Conservation (phyloP, 1,139 yeast species). For the Saccharomycopsis phalli region DNA sequence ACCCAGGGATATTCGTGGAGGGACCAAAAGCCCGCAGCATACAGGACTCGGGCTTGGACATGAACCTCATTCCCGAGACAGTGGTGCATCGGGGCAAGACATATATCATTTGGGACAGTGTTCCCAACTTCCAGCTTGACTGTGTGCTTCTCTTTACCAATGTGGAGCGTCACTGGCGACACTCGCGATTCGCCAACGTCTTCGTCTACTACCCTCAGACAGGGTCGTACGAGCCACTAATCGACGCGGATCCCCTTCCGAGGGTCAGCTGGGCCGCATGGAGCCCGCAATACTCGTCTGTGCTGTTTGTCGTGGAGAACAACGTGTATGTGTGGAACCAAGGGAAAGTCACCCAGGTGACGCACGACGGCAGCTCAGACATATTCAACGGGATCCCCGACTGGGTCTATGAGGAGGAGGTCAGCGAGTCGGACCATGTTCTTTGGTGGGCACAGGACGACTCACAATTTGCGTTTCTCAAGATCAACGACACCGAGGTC, state of each 20-base stretch:
- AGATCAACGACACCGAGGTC: constrained; percentile 66
- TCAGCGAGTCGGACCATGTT: constrained; percentile 51
- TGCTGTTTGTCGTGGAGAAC: constrained; percentile 60
- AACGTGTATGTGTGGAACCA: constrained; percentile 48
- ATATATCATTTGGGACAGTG: constrained; percentile 23
- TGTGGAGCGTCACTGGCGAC: constrained; percentile 54
- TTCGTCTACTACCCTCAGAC: constrained; percentile 48
- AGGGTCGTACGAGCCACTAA: constrained; percentile 33
- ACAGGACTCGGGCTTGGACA: constrained; percentile 22
- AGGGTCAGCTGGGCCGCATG: constrained; percentile 53
- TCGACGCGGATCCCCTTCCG: constrained; percentile 23
- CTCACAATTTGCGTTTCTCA: constrained; percentile 50
- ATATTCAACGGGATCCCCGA: constrained; percentile 87
- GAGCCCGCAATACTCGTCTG: constrained; percentile 60
- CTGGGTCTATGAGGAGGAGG: constrained; percentile 97
- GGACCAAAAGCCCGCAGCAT: constrained; percentile 22
- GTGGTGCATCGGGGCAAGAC: constrained; percentile 25
- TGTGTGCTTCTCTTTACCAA: constrained; percentile 27
- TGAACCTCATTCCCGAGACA: constrained; percentile 20
- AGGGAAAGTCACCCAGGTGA: constrained; percentile 35
- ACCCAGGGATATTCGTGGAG: constrained; percentile 27
- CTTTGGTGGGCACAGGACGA: constrained; percentile 89
- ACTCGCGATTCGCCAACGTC: constrained; percentile 58
- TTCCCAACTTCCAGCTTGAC: constrained; percentile 26
- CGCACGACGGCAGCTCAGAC: constrained; percentile 56